Evolutionary conservation across 208 protist genomes (phyloP).

Genomic region (Acanthamoeba castellanii): DNA sequence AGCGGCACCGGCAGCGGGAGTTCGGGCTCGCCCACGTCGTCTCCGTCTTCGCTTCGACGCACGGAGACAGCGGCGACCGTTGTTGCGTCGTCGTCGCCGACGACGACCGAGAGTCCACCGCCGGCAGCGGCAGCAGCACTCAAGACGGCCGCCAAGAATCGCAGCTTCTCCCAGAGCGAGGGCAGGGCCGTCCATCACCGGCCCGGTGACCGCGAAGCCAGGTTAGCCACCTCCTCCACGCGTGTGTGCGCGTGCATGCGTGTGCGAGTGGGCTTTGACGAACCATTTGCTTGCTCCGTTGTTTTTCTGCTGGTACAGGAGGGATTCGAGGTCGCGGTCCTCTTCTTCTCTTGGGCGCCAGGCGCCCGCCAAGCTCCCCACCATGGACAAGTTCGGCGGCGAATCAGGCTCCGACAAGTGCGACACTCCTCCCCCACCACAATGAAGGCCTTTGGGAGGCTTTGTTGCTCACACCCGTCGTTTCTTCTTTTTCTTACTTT

Average conservation of each 20-base stretch:
- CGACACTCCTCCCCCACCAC: neutral
- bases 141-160: neutral
- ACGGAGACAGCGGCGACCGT: neutral
- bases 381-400: constrained; percentile 62
- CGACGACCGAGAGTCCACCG: neutral
- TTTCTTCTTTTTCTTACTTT: neutral
- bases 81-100: neutral
- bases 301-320: neutral
- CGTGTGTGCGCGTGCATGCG: neutral
- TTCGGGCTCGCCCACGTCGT: neutral
- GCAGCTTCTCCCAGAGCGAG: constrained; percentile 7
- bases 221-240: neutral
- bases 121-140: neutral
- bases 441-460: neutral
- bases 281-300: too few relatives aligned
- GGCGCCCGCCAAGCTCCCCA: neutral
- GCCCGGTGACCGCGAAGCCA: neutral
- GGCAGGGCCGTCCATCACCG: neutral
- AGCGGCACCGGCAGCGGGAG: neutral
- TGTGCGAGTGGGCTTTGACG: too few relatives aligned
- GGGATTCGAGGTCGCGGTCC: neutral
- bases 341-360: neutral
- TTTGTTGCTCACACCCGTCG: neutral
- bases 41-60: neutral
- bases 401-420: constrained; percentile 17